Conservation (phyloP, 2,329 filamentous ascomycete genomes). For the Pyrenochaeta sp. region DNA sequence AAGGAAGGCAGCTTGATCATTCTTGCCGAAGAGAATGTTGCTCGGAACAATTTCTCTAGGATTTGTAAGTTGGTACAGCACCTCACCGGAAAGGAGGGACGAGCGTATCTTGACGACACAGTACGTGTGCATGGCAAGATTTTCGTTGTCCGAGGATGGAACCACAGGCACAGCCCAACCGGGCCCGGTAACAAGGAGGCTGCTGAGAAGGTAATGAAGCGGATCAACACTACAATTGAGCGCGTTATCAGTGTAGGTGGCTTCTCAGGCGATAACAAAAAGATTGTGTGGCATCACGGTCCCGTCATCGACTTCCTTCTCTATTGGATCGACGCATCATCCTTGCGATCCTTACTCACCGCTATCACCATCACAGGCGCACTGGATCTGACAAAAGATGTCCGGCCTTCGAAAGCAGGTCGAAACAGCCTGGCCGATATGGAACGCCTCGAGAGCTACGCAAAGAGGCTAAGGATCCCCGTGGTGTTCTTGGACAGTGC, state of each 20-base stretch:
- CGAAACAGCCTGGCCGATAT: slow-evolving; percentile 33
- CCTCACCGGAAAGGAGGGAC: slow-evolving; percentile 26
- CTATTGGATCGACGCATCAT: slow-evolving; percentile 34
- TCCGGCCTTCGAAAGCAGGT: slow-evolving; percentile 31
- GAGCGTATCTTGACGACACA: slow-evolving; percentile 33
- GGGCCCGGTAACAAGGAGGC: slow-evolving; percentile 15
- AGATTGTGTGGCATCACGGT: slow-evolving; percentile 46
- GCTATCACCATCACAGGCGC: slow-evolving; percentile 36
- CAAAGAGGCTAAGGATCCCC: slow-evolving; percentile 29
- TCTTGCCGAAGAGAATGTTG: slow-evolving; percentile 28
- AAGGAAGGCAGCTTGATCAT: slow-evolving; percentile 37
- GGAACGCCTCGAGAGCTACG: slow-evolving; percentile 32
- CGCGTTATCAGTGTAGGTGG: slow-evolving; percentile 23
- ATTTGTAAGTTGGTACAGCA: slow-evolving; percentile 38
- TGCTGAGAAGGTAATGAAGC: slow-evolving; percentile 23
- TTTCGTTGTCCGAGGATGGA: slow-evolving; percentile 39
- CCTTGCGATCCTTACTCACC: slow-evolving; percentile 26
- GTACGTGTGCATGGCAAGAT: slow-evolving; percentile 34
- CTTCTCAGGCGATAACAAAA: slow-evolving; percentile 15
- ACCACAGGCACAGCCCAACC: slow-evolving; percentile 14
- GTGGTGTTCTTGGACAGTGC: slow-evolving; percentile 38
- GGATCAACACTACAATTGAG: slow-evolving; percentile 34
- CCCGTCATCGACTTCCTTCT: slow-evolving; percentile 36
- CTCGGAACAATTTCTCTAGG: slow-evolving; percentile 28
- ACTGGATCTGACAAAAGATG: slow-evolving; percentile 21